These are phyloP conservation scores for Colletotrichum gloeosporioides DNA, from an alignment of 2,329 filamentous ascomycete species.

Conservation along the genomic window DNA sequence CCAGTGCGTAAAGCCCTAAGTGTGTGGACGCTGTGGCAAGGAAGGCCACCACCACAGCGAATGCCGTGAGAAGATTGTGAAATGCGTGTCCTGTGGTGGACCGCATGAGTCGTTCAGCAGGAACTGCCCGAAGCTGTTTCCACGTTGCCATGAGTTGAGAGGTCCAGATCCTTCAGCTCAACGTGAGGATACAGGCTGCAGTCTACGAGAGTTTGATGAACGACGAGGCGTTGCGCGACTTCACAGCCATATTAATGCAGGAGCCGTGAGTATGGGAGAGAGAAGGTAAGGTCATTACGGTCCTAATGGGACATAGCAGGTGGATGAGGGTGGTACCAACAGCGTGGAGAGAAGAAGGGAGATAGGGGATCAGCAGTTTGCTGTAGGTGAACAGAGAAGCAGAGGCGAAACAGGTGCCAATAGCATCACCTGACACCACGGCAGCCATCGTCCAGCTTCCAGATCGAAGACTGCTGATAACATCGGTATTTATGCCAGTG, in stretches of 20 bases:
- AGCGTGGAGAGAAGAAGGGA: constrained; percentile 2
- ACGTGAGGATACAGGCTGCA: constrained; percentile 19
- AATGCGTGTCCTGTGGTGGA: constrained; percentile 13
- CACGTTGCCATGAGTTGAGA: constrained; percentile 21
- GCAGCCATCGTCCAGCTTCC: not conserved
- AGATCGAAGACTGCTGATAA: not conserved
- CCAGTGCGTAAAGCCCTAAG: not conserved
- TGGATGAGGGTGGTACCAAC: constrained; percentile 19
- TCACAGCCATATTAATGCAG: constrained; percentile 19
- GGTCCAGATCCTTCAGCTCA: constrained; percentile 22
- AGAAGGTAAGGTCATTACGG: constrained; percentile 20
- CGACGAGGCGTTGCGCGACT: constrained; percentile 19
- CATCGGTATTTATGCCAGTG: not conserved
- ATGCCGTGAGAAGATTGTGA: too few species aligned
- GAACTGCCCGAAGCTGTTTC: constrained; percentile 26
- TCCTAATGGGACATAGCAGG: constrained; percentile 19
- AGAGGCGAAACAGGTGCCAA: not conserved
- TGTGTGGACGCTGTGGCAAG: not conserved
- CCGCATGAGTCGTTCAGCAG: constrained; percentile 28
- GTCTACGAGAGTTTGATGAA: constrained; percentile 26
- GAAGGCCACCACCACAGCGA: not conserved
- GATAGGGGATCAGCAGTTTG: not conserved
- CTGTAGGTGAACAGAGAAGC: not conserved
- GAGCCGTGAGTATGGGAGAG: constrained; percentile 19
- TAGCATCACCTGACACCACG: not conserved